These are phyloP conservation scores for Endotrypanum monterogeii DNA, from an alignment of 208 protist genomes.

Conservation along the genomic window DNA sequence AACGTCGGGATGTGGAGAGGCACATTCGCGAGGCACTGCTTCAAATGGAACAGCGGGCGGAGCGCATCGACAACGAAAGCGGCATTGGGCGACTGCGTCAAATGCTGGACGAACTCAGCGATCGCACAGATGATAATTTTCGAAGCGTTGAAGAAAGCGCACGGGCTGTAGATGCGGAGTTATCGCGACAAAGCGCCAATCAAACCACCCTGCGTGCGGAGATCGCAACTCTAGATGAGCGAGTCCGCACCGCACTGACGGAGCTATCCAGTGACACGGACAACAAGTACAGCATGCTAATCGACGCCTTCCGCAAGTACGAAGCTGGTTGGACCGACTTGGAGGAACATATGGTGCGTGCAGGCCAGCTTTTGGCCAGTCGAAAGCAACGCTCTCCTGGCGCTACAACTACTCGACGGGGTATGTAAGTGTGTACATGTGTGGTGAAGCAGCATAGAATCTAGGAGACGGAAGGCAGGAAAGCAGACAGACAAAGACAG, in stretches of 20 bases:
- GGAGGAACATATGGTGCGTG: constrained; percentile 78
- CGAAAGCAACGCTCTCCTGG: constrained; percentile 32
- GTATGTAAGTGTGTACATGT: too few species aligned
- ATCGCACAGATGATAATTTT: constrained; percentile 88
- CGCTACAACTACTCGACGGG: constrained; percentile 11
- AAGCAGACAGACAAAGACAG: too few species aligned
- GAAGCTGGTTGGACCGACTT: constrained; percentile 65
- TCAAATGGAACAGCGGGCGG: constrained; percentile 43
- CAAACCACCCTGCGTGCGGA: constrained; percentile 39
- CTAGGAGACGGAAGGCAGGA: neutral
- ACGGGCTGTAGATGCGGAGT: constrained; percentile 69
- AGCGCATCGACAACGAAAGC: constrained; percentile 44
- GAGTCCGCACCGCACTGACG: constrained; percentile 34
- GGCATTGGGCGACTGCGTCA: constrained; percentile 52
- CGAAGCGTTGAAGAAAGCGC: constrained; percentile 78
- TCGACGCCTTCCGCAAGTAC: constrained; percentile 66
- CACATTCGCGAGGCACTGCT: constrained; percentile 48
- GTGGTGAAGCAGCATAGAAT: neutral
- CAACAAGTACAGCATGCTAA: constrained; percentile 60
- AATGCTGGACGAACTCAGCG: constrained; percentile 76
- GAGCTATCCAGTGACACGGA: constrained; percentile 61
- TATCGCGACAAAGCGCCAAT: constrained; percentile 50
- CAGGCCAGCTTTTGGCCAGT: constrained; percentile 67
- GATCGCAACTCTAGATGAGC: constrained; percentile 47
- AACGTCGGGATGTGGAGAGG: constrained; percentile 39